Evolutionary conservation across 148 eudicot species (phyloP), one percentile per base, ranked within the genome.

Genomic region (Camellia sinensis): DNA sequence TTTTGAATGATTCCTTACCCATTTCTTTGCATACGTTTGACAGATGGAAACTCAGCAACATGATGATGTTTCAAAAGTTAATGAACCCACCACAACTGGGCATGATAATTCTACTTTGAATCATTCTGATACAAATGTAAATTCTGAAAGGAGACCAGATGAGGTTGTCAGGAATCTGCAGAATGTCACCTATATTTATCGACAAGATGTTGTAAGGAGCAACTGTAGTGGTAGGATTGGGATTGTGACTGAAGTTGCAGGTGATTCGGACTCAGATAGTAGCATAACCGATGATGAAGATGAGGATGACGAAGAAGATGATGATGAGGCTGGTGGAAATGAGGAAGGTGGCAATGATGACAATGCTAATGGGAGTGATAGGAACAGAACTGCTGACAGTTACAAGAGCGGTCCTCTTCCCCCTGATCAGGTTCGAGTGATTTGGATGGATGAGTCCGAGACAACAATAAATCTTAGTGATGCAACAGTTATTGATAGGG

Each of bases 181-280:
- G 81, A 82, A 76, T 45, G 85, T 67, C 12, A 83, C 79, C 14
- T 89, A 86, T 83, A 85, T 93, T 41, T 96, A 93, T 75, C 88
- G 98, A 67, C 89, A 96, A 81, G 99, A 96, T 90, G 92, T 96
- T 83, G 97, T 96, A 67, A 87, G 81, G 86, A 82, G 86, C 81
- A 93, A 86, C 75, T 86, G 77, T 71, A 88, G 83, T 44, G 83
- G 81, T 80, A 88, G 84, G 85, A 86, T 89, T 69, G 99, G 99
- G 72, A 81, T 96, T 59, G 99, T 96, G 80, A 89, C 92, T 61
- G 98, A 96, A 89, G 97, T 96, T 88, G 93, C 97, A 53, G 98
- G 99, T 76, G 98, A 96, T 77, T 89, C 93, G 29, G 97, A 93
- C 82, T 93, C 97, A 7, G 99, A 96, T 71, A 91, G 97, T 83